These are phyloP conservation scores for Leucosporidium yakuticum DNA, from an alignment of 768 basidiomycete genomes.

Conservation along the genomic window DNA sequence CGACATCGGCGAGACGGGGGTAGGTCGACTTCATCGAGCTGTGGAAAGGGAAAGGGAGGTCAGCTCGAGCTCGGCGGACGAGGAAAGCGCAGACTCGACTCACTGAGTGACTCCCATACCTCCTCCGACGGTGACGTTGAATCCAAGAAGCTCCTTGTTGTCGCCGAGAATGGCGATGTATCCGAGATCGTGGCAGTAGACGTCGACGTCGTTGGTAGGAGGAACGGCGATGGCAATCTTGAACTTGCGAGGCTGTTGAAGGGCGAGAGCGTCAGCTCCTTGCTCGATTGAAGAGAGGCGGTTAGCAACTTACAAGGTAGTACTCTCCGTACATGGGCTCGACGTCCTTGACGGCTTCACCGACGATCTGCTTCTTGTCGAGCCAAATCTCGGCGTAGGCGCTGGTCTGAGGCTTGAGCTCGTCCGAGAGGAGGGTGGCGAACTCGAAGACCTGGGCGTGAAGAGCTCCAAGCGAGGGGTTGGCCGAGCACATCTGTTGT, in stretches of 20 bases:
- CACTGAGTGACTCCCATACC: slow-evolving; percentile 97
- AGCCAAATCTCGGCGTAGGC: slow-evolving; percentile 99
- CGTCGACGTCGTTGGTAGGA: slow-evolving; percentile 90
- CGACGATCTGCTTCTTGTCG: slow-evolving; percentile 91
- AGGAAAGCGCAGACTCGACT: neutral
- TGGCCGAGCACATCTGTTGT: slow-evolving; percentile 63
- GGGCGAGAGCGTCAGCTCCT: slow-evolving; percentile 9
- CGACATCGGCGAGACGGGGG: slow-evolving; percentile 74
- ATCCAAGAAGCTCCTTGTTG: slow-evolving; percentile 72
- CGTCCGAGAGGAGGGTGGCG: slow-evolving; percentile 71
- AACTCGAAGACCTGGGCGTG: slow-evolving; percentile 80
- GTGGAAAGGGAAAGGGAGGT: neutral
- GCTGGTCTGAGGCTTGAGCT: slow-evolving; percentile 78
- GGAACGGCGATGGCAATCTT: slow-evolving; percentile 96
- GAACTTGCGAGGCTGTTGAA: slow-evolving; percentile 56
- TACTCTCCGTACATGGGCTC: slow-evolving; percentile 98
- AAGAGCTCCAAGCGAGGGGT: slow-evolving; percentile 79
- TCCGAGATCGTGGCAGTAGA: slow-evolving; percentile 85
- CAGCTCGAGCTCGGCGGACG: neutral
- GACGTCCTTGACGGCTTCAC: slow-evolving; percentile 78
- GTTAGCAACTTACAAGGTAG: slow-evolving; percentile 71
- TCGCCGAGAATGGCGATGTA: slow-evolving; percentile 86
- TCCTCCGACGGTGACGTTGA: slow-evolving; percentile 89
- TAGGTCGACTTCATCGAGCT: slow-evolving; percentile 95
- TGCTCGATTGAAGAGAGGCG: slow-evolving; percentile 1